Evolutionary conservation across 2,329 filamentous ascomycete genomes (phyloP).

Genomic region (Dryadomyces quercivorus): DNA sequence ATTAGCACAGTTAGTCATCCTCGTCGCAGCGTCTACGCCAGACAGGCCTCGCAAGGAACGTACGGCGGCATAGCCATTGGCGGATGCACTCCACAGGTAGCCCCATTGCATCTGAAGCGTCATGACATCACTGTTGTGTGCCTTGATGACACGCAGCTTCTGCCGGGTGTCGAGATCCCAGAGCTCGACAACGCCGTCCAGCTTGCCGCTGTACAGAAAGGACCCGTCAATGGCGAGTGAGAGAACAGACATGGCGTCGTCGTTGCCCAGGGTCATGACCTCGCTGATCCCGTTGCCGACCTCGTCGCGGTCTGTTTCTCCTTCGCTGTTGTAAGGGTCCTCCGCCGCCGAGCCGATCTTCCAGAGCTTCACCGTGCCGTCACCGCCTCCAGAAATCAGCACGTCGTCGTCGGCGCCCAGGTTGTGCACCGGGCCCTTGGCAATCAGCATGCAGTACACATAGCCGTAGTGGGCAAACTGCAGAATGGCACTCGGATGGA

Average conservation of each 20-base stretch:
- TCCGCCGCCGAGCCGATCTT: constrained; percentile 33
- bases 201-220: constrained; percentile 82
- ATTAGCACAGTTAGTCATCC: neutral
- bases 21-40: neutral
- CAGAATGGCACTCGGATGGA: constrained; percentile 65
- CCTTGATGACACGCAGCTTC: constrained; percentile 73
- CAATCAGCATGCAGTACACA: constrained; percentile 89
- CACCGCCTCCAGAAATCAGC: constrained; percentile 80
- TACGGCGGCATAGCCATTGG: constrained; percentile 77
- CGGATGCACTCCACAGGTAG: constrained; percentile 75
- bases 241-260: constrained; percentile 53
- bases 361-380: constrained; percentile 95
- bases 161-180: constrained; percentile 96
- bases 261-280: constrained; percentile 51
- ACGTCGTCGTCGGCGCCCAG: constrained; percentile 66
- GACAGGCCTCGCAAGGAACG: constrained; percentile 16
- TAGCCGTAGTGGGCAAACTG: constrained; percentile 94
- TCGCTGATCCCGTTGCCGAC: constrained; percentile 44
- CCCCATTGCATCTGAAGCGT: constrained; percentile 77
- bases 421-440: constrained; percentile 53
- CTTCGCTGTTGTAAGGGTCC: constrained; percentile 31
- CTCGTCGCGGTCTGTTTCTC: constrained; percentile 18
- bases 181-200: constrained; percentile 79
- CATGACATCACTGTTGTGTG: constrained; percentile 72
- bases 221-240: constrained; percentile 80